phyloP scores from a whole-genome alignment of 805 yeast species.

The Candida sithepensis region DNA sequence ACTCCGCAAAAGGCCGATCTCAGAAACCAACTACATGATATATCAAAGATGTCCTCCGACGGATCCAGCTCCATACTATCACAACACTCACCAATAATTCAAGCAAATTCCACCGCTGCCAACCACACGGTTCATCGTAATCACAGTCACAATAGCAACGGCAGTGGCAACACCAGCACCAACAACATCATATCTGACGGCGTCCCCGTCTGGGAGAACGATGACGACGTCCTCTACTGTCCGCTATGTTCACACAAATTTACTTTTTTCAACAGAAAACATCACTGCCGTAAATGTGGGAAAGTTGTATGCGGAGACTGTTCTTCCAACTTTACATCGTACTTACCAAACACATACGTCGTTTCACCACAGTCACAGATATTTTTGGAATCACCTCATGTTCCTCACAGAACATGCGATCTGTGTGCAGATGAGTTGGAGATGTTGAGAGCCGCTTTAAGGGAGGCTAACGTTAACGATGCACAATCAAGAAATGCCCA shows the following conservation, averaged over 20 bases:
- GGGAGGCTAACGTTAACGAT: constrained; percentile 11
- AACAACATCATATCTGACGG: constrained; percentile 9
- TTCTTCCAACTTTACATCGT: constrained; percentile 48
- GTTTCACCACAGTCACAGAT: constrained; percentile 50
- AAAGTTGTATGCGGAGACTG: constrained; percentile 72
- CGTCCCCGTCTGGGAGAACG: constrained; percentile 69
- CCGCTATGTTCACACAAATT: constrained; percentile 50
- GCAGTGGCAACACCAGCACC: background rate
- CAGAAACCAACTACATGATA: background rate
- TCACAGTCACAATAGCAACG: background rate
- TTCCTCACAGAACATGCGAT: constrained; percentile 72
- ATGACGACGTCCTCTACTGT: constrained; percentile 50
- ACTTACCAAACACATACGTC: constrained; percentile 57
- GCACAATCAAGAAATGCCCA: background rate
- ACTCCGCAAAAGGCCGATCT: background rate
- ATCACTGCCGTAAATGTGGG: constrained; percentile 84
- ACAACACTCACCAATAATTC: background rate
- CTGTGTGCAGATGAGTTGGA: constrained; percentile 62
- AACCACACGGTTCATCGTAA: background rate
- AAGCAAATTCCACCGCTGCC: background rate
- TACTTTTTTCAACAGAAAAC: constrained; percentile 65
- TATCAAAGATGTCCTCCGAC: background rate
- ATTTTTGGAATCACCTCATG: constrained; percentile 46
- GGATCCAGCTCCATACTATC: background rate
- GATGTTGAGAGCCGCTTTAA: constrained; percentile 43